Percentiles rank a stretch among this genome's conserved stretches.
These are phyloP conservation scores for Cydonia oblonga DNA, from an alignment of 331 rosid genomes.

Conservation along the genomic window DNA sequence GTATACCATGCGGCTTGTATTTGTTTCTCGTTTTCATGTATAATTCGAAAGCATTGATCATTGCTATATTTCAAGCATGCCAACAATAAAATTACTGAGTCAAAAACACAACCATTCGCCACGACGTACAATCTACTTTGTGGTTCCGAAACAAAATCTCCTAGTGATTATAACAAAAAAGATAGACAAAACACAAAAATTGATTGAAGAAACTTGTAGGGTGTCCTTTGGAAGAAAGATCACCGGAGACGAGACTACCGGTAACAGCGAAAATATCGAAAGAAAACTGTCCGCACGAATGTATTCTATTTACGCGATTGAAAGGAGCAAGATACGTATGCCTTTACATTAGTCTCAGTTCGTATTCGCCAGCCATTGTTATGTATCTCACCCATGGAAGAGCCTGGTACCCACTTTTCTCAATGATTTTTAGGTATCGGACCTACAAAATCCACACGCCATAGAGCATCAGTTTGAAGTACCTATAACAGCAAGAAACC, in stretches of 20 bases:
- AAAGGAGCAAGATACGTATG: neutral
- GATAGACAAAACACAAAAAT: neutral
- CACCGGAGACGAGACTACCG: neutral
- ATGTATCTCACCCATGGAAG: constrained; percentile 41
- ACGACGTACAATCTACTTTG: neutral
- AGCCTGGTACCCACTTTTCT: constrained; percentile 30
- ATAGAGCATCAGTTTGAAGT: neutral
- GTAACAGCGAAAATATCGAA: neutral
- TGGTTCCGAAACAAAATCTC: neutral
- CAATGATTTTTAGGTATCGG: constrained; percentile 27
- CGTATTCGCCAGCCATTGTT: constrained; percentile 32
- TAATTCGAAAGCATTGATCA: neutral
- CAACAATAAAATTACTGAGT: neutral
- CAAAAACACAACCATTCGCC: neutral
- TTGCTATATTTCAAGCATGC: neutral
- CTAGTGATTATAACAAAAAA: neutral
- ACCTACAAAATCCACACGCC: constrained; percentile 8
- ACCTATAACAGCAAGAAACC: neutral
- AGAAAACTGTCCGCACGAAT: neutral
- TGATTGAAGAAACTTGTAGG: neutral
- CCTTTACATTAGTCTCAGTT: constrained; percentile 23
- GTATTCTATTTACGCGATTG: constrained; percentile 12
- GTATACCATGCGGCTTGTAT: too few relatives aligned
- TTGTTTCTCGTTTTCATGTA: neutral
- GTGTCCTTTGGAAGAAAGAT: neutral